Evolutionary conservation across 441 rosid species (phyloP).

Genomic region (Adansonia madagascariensis): DNA sequence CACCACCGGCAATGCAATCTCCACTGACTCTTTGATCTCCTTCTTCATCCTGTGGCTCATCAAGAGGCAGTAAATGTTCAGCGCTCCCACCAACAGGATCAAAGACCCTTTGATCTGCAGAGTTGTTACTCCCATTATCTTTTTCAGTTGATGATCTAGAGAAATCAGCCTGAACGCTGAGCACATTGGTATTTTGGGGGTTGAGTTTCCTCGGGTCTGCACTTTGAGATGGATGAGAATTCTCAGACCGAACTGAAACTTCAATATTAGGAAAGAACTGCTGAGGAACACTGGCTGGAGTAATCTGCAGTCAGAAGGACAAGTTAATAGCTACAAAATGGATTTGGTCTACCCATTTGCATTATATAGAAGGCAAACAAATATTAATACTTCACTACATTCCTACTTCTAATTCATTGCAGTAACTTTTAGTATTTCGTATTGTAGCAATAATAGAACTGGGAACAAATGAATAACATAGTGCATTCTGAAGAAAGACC

Average conservation of each 20-base stretch:
- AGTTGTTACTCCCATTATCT: conserved; percentile 39
- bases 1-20: conserved; percentile 56
- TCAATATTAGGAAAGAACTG: not conserved
- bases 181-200: conserved; percentile 44
- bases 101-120: conserved; percentile 47
- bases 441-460: not conserved
- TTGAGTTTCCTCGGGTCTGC: conserved; percentile 42
- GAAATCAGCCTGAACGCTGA: conserved; percentile 44
- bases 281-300: conserved; percentile 4
- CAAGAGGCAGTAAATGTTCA: conserved; percentile 61
- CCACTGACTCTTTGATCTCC: conserved; percentile 69
- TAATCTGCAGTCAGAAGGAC: conserved; percentile 3
- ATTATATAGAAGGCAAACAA: not conserved
- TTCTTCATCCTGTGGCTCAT: conserved; percentile 66
- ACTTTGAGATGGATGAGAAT: conserved; percentile 48
- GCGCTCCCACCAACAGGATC: conserved; percentile 46
- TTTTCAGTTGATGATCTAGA: conserved; percentile 45
- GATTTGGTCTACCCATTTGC: not conserved
- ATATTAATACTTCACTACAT: not conserved
- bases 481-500: not conserved
- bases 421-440: conserved; percentile 3
- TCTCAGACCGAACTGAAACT: conserved; percentile 53
- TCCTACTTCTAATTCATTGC: not conserved
- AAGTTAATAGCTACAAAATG: not conserved
- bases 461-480: not conserved